Base-by-base conservation (phyloP, 139 green algal genomes). In the Chlorella sp. region DNA sequence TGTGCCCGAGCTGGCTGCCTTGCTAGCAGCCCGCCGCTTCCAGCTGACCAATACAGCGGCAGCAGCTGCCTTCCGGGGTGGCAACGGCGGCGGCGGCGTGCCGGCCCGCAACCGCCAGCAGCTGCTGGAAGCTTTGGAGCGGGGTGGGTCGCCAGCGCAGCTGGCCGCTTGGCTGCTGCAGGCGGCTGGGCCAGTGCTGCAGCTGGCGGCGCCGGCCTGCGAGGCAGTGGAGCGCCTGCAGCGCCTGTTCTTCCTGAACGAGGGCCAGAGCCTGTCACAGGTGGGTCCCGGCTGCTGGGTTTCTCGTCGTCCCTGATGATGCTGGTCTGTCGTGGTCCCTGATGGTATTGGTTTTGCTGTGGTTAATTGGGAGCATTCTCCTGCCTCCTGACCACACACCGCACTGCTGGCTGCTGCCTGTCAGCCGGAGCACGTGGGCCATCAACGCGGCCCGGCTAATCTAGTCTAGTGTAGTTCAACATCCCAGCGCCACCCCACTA, bases 171-270 rank as follows among this genome's bases (percentile, higher is more conserved):
- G 78, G 62, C 62, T 84, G 41, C 78, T 84, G 78, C 32, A 44
- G 17, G 78, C 78, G 16, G 74, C 62, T 6, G 78, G 78, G 41
- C 62, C 78, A 30, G 62, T 84, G 41, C 24, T 84, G 78, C 62
- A 36, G 78, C 62, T 84, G 46, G 60, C 41, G 14, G 62, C 6
- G 32, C 2, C 6, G 0, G 78, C 78, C 6, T 64, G 62, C 17
- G 43, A 75, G 41, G 78, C 64, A 7, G 78, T 84, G 16, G 22
- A 17, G 1, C 78, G 78, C 62, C 62, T 84, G 62, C 78, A 95
- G 89, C 91, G 92, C 34, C 80, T 97, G 16, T 98, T 94, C 89
- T 98, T 97, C 75, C 77, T 97, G 36, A 87, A 92, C 28, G 92
- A 96, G 62, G 89, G 78, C 3, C 91, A 93, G n/a, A 87, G 89